Evolutionary conservation across 2,329 filamentous ascomycete species (phyloP).

Genomic region (Colletotrichum sojae): DNA sequence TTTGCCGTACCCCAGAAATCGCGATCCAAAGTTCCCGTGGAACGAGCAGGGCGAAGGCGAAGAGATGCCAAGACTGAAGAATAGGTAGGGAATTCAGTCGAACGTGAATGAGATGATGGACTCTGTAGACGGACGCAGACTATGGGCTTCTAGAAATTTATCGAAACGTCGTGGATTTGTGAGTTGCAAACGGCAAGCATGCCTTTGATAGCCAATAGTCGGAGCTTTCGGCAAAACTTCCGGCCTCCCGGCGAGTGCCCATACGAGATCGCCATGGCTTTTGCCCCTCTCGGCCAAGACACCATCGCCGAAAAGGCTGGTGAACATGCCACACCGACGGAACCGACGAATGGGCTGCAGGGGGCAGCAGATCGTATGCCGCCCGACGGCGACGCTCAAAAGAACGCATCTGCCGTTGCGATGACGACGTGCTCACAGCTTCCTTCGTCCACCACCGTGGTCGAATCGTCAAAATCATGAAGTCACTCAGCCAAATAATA

Average conservation of each 20-base stretch:
- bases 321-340: neutral
- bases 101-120: no score
- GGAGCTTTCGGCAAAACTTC: neutral
- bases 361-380: neutral
- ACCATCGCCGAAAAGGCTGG: slow-evolving; percentile 23
- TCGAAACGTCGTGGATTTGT: no score
- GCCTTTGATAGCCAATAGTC: no score
- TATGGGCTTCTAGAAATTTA: no score
- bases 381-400: neutral
- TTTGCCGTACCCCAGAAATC: no score
- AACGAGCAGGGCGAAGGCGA: no score
- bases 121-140: no score
- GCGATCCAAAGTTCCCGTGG: no score
- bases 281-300: slow-evolving; percentile 18
- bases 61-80: accelerated
- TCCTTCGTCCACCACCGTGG: no score
- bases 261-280: neutral
- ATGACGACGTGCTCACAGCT: neutral
- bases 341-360: slow-evolving; percentile 11
- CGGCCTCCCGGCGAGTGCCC: neutral
- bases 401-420: neutral
- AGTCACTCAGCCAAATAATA: neutral
- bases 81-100: no score
- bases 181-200: no score
- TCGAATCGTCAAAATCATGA: neutral